Evolutionary conservation across 2,329 filamentous ascomycete genomes (phyloP).

Genomic region (Fusarium denticulatum): DNA sequence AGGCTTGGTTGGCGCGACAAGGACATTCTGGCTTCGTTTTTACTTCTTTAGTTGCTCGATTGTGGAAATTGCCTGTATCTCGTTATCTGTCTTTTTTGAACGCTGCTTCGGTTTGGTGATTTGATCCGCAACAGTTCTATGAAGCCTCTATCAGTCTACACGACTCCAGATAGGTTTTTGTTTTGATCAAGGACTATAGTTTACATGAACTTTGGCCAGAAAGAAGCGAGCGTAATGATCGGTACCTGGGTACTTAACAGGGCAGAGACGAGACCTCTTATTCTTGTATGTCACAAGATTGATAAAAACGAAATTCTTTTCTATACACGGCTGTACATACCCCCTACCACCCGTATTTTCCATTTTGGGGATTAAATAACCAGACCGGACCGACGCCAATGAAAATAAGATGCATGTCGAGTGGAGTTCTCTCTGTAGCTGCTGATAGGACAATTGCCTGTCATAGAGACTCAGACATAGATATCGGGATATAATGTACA

Average conservation of each 20-base stretch:
- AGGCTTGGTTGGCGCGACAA: slow-evolving; percentile 4
- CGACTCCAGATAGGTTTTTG: not conserved
- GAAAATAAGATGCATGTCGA: slow-evolving; percentile 37
- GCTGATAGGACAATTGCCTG: slow-evolving; percentile 23
- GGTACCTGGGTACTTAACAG: not conserved
- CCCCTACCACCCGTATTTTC: slow-evolving; percentile 8
- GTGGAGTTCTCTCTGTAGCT: slow-evolving; percentile 40
- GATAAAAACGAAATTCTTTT: slow-evolving; percentile 24
- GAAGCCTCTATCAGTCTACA: not conserved
- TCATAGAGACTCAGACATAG: slow-evolving; percentile 39
- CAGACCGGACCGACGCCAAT: slow-evolving; percentile 39
- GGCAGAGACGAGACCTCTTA: not conserved
- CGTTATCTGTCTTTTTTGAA: not conserved
- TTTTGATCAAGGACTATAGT: not conserved
- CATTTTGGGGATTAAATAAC: slow-evolving; percentile 27
- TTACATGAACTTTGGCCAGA: not conserved
- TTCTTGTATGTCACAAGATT: not conserved
- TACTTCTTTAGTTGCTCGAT: not conserved
- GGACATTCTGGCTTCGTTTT: not conserved
- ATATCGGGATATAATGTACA: slow-evolving; percentile 45
- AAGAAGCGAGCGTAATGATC: not conserved
- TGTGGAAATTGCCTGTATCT: not conserved
- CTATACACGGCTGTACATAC: slow-evolving; percentile 19
- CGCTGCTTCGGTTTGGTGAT: not conserved
- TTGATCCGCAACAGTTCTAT: not conserved